Evolutionary conservation across 2,329 filamentous ascomycete genomes (phyloP).

Genomic region (Didymella keratinophila): DNA sequence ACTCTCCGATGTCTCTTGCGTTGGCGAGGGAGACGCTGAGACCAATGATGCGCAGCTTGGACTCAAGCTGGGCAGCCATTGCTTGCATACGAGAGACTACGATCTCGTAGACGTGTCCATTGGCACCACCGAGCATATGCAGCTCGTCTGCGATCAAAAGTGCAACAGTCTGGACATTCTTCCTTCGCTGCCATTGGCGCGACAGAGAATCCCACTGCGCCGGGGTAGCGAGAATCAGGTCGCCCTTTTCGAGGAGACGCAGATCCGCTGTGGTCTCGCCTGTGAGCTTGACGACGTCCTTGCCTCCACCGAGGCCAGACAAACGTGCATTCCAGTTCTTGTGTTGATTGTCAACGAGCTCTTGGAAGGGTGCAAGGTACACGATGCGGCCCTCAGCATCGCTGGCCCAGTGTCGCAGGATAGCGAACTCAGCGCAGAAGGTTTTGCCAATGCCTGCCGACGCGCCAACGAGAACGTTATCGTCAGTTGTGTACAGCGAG

Average conservation of each 20-base stretch:
- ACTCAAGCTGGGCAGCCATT: slow-evolving; percentile 87
- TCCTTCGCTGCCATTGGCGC: slow-evolving; percentile 93
- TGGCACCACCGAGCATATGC: slow-evolving; percentile 86
- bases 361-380: slow-evolving; percentile 94
- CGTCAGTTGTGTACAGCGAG: slow-evolving; percentile 86
- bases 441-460: slow-evolving; percentile 96
- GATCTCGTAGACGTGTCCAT: slow-evolving; percentile 92
- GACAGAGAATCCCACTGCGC: slow-evolving; percentile 96
- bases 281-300: slow-evolving; percentile 89
- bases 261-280: slow-evolving; percentile 92
- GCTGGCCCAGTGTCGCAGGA: slow-evolving; percentile 86
- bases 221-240: slow-evolving; percentile 91
- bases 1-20: slow-evolving; percentile 92
- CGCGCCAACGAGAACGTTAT: slow-evolving; percentile 93
- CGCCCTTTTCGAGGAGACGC: slow-evolving; percentile 84
- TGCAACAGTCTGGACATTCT: slow-evolving; percentile 90
- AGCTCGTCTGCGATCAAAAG: slow-evolving; percentile 95
- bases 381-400: slow-evolving; percentile 78
- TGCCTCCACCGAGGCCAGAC: slow-evolving; percentile 76
- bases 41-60: slow-evolving; percentile 84
- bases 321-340: slow-evolving; percentile 88
- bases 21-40: slow-evolving; percentile 92
- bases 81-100: slow-evolving; percentile 98
- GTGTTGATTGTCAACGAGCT: slow-evolving; percentile 81
- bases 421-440: slow-evolving; percentile 91